phyloP scores from a whole-genome alignment of 208 protist genomes.

The Trichomonas gallinae region DNA sequence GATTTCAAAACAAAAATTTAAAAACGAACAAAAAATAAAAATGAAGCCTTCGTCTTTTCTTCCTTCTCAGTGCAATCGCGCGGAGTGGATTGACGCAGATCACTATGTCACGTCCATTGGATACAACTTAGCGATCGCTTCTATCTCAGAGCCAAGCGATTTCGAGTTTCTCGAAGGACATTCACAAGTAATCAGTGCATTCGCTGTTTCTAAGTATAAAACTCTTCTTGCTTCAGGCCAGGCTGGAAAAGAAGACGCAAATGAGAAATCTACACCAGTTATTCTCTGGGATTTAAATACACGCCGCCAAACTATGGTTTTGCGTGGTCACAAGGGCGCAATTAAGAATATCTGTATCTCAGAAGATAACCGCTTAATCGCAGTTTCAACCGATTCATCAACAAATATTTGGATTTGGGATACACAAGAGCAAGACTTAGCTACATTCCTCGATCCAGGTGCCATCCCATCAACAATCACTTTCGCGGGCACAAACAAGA shows the following conservation, averaged over 20 bases:
- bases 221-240: neutral
- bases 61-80: neutral
- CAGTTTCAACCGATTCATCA: neutral
- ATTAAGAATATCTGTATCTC: neutral
- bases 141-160: neutral
- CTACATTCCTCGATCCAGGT: neutral
- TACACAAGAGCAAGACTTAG: neutral
- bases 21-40: neutral
- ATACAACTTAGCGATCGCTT: neutral
- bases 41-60: neutral
- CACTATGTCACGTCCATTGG: neutral
- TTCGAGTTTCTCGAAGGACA: constrained; percentile 13
- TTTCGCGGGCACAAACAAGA: neutral
- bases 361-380: neutral
- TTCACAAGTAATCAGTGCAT: neutral
- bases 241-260: neutral
- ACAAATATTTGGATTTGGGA: constrained; percentile 20
- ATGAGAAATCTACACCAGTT: neutral
- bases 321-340: neutral
- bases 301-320: neutral
- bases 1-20: too few species aligned
- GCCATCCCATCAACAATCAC: neutral
- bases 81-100: neutral
- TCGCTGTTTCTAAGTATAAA: neutral
- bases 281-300: neutral